These are phyloP conservation scores for Gymnopus androsaceus DNA, from an alignment of 1,284 basidiomycete genomes.

Conservation along the genomic window DNA sequence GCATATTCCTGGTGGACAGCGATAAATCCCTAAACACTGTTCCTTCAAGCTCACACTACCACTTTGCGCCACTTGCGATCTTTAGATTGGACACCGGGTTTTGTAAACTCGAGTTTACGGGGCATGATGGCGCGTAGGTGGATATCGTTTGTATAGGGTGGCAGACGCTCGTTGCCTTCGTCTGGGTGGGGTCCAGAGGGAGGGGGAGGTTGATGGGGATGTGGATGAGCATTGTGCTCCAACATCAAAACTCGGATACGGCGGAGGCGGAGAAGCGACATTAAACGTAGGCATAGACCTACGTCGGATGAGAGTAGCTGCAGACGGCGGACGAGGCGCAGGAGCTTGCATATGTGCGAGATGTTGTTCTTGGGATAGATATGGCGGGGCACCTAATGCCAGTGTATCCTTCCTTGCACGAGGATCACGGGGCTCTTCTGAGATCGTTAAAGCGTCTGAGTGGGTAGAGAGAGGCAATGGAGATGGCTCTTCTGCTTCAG, in stretches of 20 bases:
- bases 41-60: constrained; percentile 90
- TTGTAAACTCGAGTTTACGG: constrained; percentile 92
- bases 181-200: constrained; percentile 43
- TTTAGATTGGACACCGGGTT: constrained; percentile 83
- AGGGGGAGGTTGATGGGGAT: constrained; percentile 1
- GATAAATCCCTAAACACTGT: constrained; percentile 87
- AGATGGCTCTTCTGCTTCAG: background rate
- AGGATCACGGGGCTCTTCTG: constrained; percentile 13
- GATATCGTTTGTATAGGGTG: constrained; percentile 81
- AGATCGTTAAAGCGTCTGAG: constrained; percentile 14
- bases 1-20: constrained; percentile 53
- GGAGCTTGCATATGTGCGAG: constrained; percentile 4
- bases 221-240: constrained; percentile 10
- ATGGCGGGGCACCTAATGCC: constrained; percentile 6
- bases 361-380: constrained; percentile 10
- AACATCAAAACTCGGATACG: constrained; percentile 47
- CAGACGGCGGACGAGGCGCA: constrained; percentile 1
- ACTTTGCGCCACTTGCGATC: constrained; percentile 92
- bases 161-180: constrained; percentile 84
- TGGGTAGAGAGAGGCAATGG: background rate
- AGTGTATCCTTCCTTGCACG: background rate
- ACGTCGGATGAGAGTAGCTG: constrained; percentile 39
- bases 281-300: constrained; percentile 62
- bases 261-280: constrained; percentile 48
- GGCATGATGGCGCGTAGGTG: constrained; percentile 86